Conservation (phyloP, 441 rosid genomes). For the Theobroma grandiflorum region DNA sequence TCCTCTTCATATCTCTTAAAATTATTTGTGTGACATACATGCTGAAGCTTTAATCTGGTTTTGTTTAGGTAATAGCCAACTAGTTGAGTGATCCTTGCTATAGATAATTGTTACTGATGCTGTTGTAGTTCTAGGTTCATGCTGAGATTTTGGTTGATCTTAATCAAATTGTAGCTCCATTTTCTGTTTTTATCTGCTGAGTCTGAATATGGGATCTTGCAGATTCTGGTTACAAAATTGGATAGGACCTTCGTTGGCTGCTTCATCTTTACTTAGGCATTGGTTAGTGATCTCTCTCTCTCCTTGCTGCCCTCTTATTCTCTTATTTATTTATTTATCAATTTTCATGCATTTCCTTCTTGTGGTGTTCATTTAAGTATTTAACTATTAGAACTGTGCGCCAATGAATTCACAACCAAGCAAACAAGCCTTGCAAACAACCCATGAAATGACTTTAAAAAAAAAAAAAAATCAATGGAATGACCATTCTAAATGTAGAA, state of each 20-base stretch:
- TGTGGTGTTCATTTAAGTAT: background rate
- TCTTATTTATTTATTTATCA: background rate
- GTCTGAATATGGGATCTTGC: constrained; percentile 44
- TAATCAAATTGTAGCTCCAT: background rate
- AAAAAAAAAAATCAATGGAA: background rate
- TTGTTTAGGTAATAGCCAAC: background rate
- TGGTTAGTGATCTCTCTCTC: constrained; percentile 67
- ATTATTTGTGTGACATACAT: constrained; percentile 18
- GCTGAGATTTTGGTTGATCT: background rate
- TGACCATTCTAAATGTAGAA: background rate
- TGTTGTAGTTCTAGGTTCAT: background rate
- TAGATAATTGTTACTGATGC: background rate
- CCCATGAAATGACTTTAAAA: background rate
- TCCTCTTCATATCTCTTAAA: background rate
- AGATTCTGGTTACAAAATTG: constrained; percentile 99
- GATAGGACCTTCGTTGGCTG: constrained; percentile 95
- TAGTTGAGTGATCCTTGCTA: constrained; percentile 9
- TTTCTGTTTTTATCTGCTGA: background rate
- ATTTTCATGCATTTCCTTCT: constrained; percentile 3
- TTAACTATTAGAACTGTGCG: background rate
- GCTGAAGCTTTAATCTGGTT: constrained; percentile 3
- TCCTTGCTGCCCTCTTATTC: constrained; percentile 17
- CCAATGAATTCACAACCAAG: background rate
- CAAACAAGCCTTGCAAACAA: constrained; percentile 15
- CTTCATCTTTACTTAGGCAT: constrained; percentile 91